A percentile compares a stretch with the other conserved stretches of the same genome.
Evolutionary conservation across 306 rosid genomes (phyloP).

Genomic region (Cucumis melo): DNA sequence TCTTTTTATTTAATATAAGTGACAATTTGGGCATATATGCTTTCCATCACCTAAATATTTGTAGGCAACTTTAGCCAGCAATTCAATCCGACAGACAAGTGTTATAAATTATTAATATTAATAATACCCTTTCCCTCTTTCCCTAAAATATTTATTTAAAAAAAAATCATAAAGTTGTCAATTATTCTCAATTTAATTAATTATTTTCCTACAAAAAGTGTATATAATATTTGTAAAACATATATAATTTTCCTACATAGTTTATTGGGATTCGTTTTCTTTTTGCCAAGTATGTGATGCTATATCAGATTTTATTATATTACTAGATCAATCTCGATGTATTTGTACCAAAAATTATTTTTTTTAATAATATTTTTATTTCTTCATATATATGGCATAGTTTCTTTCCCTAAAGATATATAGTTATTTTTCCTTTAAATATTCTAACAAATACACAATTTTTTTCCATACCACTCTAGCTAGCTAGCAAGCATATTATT

Average conservation of each 20-base stretch:
- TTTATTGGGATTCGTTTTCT: too few relatives aligned
- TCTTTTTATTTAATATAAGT: neutral
- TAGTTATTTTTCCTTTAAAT: too few relatives aligned
- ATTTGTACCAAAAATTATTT: too few relatives aligned
- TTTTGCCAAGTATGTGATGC: too few relatives aligned
- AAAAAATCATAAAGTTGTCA: neutral
- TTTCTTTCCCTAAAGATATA: too few relatives aligned
- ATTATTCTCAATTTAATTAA: neutral
- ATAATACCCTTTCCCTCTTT: neutral
- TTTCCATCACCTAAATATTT: conserved; percentile 1
- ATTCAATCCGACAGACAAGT: neutral
- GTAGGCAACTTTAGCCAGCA: neutral
- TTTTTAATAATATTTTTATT: too few relatives aligned
- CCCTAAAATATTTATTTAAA: neutral
- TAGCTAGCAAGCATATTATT: too few relatives aligned
- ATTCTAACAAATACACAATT: too few relatives aligned
- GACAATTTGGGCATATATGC: conserved; percentile 4
- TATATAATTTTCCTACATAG: neutral
- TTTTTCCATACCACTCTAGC: too few relatives aligned
- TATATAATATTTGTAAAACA: neutral
- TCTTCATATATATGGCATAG: too few relatives aligned
- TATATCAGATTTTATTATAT: too few relatives aligned
- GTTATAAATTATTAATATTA: neutral
- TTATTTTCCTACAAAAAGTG: neutral
- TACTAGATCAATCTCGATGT: too few relatives aligned